Conservation (phyloP, 129 eudicot genomes). For the Cynara cardunculus region DNA sequence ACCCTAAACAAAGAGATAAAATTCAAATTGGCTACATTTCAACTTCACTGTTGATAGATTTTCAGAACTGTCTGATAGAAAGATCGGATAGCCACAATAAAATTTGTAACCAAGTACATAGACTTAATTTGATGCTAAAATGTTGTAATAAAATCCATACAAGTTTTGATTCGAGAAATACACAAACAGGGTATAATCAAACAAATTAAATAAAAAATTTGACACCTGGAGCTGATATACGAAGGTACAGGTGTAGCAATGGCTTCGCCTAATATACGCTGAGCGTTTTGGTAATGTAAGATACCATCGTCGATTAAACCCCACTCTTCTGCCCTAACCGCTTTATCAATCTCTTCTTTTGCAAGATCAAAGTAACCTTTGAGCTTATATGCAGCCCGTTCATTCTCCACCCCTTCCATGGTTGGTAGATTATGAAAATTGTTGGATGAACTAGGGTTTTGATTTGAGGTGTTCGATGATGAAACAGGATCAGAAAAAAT, state of each 20-base stretch:
- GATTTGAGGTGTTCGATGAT: conserved; percentile 30
- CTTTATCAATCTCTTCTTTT: conserved; percentile 76
- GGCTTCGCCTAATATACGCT: conserved; percentile 67
- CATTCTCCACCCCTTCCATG: conserved; percentile 80
- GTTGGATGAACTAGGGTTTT: conserved; percentile 40
- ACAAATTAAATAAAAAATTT: neutral
- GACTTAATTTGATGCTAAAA: neutral
- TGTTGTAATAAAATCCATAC: neutral
- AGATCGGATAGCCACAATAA: neutral
- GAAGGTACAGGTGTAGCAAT: conserved; percentile 82
- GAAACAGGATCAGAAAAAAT: conserved; percentile 44
- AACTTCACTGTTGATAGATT: neutral
- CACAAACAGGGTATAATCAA: neutral
- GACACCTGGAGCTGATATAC: conserved; percentile 71
- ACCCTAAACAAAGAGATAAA: too few species aligned
- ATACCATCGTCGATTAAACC: conserved; percentile 80
- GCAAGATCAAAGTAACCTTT: conserved; percentile 91
- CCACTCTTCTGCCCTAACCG: conserved; percentile 98
- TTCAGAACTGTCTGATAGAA: neutral
- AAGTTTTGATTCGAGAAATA: neutral
- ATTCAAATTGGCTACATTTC: neutral
- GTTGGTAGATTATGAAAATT: conserved; percentile 19
- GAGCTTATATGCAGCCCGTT: conserved; percentile 74
- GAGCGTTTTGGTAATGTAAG: conserved; percentile 62
- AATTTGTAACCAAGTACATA: neutral